phyloP scores from a whole-genome alignment of 306 rosid genomes.

The Quercus suber region DNA sequence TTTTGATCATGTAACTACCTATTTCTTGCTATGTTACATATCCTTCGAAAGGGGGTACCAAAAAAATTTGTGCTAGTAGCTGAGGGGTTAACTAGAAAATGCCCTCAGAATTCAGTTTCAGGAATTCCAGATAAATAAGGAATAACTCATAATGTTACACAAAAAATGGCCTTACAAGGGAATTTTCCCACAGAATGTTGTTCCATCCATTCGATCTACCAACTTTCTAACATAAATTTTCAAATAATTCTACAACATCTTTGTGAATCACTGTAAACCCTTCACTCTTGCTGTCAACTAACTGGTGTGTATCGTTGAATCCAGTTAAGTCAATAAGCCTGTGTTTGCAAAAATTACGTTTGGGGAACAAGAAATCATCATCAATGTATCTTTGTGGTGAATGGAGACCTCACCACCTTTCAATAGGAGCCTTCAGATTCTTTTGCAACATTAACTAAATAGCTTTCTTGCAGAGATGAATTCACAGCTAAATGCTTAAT shows the following conservation, averaged over 20 bases:
- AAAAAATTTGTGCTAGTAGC: too few relatives aligned
- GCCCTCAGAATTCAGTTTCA: neutral
- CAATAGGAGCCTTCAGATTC: conserved; percentile 7
- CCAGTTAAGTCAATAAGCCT: conserved; percentile 12
- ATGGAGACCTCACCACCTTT: conserved; percentile 14
- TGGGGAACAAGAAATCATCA: conserved; percentile 1
- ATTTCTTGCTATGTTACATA: neutral
- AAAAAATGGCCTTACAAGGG: neutral
- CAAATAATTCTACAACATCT: neutral
- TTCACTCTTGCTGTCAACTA: conserved; percentile 8
- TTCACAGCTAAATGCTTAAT: neutral
- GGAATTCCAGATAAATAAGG: too few relatives aligned
- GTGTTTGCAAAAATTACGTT: conserved; percentile 1
- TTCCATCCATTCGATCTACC: neutral
- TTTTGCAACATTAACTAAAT: neutral
- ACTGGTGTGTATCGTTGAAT: conserved; percentile 7
- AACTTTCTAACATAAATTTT: neutral
- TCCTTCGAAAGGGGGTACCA: too few relatives aligned
- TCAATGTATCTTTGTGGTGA: conserved; percentile 4
- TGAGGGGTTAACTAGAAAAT: neutral
- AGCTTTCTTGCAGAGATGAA: neutral
- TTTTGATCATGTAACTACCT: neutral
- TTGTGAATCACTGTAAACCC: neutral
- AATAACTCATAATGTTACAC: neutral
- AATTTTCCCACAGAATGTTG: neutral